Evolutionary conservation across 495 filamentous ascomycete species (phyloP), one percentile per base, ranked within the genome.

Genomic region (Penicillium egyptiacum): DNA sequence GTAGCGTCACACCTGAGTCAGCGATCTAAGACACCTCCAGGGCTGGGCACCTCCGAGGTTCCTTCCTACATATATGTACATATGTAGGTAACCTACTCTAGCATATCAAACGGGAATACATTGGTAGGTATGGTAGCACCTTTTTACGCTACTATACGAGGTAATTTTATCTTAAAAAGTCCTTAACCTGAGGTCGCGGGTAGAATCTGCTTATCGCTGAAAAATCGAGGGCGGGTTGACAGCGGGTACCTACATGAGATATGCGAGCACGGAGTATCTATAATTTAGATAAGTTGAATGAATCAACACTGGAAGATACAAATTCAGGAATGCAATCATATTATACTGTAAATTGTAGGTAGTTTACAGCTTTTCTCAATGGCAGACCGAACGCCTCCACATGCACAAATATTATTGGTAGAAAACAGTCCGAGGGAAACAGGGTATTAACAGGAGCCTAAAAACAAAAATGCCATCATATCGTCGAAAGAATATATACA

Each of bases 401-500:
- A 63, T 66, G 60, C 58, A 59, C 44, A 58, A 55, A 50, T 52
- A 62, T 58, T 55, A 59, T 41, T 48, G 53, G 23, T 23, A 55
- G 31, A 50, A 48, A 59, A 35, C 37, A 46, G 28, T 41, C 54
- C 53, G 50, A 44, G 46, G 31, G 35, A 52, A 48, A 47, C 58
- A 11, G 61, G 62, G 62, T 69, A 67, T 67, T 67, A 65, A 63
- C 55, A 69, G 50, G 10, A 25, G 48, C 50, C 44, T 33, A 55
- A 48, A 59, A 39, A 28, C 40, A 56, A 63, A 42, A 45, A 55
- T 8, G 59, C 65, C 67, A 55, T 65, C 50, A 68, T 63, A 47
- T 67, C 62, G 60, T 65, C 55, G 62, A 65, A 50, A 30, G 47
- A 47, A 53, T 35, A 63, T 61, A 56, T 48, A 40, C 39, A 49